Evolutionary conservation across 1,284 basidiomycete species (phyloP).

Genomic region (Leccinum cinnamomeum): DNA sequence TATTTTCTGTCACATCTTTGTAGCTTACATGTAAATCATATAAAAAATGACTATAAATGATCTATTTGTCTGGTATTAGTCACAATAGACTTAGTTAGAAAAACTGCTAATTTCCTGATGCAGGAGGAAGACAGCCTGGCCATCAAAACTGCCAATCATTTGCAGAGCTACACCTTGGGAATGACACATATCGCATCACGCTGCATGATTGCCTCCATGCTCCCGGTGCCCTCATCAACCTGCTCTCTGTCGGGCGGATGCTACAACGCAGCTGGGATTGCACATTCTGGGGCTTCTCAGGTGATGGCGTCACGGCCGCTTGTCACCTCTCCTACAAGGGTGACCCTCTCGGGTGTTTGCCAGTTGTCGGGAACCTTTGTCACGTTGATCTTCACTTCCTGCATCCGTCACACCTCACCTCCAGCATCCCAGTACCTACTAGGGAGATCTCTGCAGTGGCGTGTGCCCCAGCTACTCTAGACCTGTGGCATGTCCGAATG

Average conservation of each 20-base stretch:
- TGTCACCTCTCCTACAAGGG: neutral
- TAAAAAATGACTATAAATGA: too few relatives aligned
- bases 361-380: neutral
- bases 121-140: neutral
- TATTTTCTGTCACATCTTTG: too few relatives aligned
- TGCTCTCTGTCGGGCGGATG: conserved; percentile 1
- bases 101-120: too few relatives aligned
- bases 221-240: neutral
- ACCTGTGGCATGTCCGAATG: conserved; percentile 1
- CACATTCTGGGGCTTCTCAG: neutral
- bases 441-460: neutral
- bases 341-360: neutral
- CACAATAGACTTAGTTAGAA: too few relatives aligned
- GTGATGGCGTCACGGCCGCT: neutral
- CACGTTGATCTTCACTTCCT: neutral
- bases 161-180: neutral
- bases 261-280: neutral
- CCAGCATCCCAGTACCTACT: neutral
- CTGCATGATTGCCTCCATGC: neutral
- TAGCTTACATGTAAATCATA: too few relatives aligned
- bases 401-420: rapidly evolving
- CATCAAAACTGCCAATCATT: neutral
- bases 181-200: neutral
- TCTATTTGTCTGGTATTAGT: too few relatives aligned
- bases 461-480: neutral